Conservation (phyloP, 2,329 filamentous ascomycete genomes). For the Periconia sp. region DNA sequence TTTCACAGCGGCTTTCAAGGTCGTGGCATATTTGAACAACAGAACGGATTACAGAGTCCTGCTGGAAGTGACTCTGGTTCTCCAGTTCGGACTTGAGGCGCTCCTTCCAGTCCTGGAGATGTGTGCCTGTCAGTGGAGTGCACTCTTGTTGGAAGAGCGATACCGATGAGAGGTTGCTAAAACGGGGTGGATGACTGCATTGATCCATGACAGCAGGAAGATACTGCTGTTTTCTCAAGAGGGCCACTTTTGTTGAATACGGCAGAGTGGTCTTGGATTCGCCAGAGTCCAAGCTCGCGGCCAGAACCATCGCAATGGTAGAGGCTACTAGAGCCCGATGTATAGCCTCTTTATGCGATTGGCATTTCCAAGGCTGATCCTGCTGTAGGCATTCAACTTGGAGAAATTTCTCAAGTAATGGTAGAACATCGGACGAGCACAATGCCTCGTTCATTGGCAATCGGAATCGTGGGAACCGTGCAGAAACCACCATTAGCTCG, state of each 20-base stretch:
- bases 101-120: constrained; percentile 53
- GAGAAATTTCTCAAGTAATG: constrained; percentile 21
- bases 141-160: constrained; percentile 42
- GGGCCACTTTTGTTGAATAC: constrained; percentile 16
- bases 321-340: constrained; percentile 20
- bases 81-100: constrained; percentile 49
- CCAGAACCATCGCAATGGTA: constrained; percentile 34
- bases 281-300: constrained; percentile 19
- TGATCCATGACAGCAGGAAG: constrained; percentile 6
- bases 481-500: constrained; percentile 15
- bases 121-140: constrained; percentile 37
- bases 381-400: not conserved
- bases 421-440: constrained; percentile 26
- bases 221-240: constrained; percentile 32
- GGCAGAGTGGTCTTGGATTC: constrained; percentile 18
- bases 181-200: constrained; percentile 20
- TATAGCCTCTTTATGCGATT: constrained; percentile 10
- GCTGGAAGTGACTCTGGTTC: constrained; percentile 41
- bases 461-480: constrained; percentile 16
- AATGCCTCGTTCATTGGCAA: constrained; percentile 24
- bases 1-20: constrained; percentile 58
- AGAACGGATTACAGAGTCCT: constrained; percentile 51
- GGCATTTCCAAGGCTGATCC: constrained; percentile 11
- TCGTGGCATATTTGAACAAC: constrained; percentile 58
- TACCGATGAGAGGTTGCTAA: constrained; percentile 9